These are phyloP conservation scores for Halenospora varia DNA, from an alignment of 495 filamentous ascomycete species.

Conservation along the genomic window DNA sequence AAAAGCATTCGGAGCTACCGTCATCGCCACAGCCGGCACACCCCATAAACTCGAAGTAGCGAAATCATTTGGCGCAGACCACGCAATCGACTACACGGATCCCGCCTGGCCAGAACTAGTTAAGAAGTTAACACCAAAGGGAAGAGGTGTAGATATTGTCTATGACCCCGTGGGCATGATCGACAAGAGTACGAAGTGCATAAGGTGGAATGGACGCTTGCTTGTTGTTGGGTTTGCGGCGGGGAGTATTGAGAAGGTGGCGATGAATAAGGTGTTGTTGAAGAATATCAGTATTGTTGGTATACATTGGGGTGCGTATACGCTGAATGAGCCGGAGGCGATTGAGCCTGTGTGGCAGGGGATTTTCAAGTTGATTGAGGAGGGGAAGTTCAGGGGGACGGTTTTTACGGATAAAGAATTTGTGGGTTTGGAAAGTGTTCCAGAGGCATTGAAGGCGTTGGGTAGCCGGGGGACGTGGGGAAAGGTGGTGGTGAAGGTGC, in stretches of 20 bases:
- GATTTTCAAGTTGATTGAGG: constrained; percentile 68
- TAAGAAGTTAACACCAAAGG: constrained; percentile 66
- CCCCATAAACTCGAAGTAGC: constrained; percentile 75
- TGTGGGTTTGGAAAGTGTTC: constrained; percentile 75
- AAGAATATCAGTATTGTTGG: constrained; percentile 94
- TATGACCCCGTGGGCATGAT: constrained; percentile 90
- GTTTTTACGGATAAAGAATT: constrained; percentile 79
- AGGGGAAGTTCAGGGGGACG: constrained; percentile 78
- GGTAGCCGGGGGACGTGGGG: constrained; percentile 87
- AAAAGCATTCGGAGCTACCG: constrained; percentile 83
- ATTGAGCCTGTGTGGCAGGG: constrained; percentile 76
- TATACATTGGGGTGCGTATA: constrained; percentile 88
- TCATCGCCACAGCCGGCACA: constrained; percentile 84
- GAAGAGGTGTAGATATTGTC: constrained; percentile 79
- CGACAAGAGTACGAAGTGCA: constrained; percentile 78
- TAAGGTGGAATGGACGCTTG: constrained; percentile 84
- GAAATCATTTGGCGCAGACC: constrained; percentile 76
- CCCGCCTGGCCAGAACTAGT: constrained; percentile 73
- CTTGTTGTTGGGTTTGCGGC: constrained; percentile 89
- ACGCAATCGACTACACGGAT: constrained; percentile 70
- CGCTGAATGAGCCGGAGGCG: constrained; percentile 64
- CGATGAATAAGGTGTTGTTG: constrained; percentile 83
- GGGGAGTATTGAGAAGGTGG: constrained; percentile 85
- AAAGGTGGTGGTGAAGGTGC: constrained; percentile 88
- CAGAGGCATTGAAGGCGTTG: constrained; percentile 70